phyloP scores from a whole-genome alignment of 495 filamentous ascomycete genomes.

The Lasiosphaeriaceae sp. region DNA sequence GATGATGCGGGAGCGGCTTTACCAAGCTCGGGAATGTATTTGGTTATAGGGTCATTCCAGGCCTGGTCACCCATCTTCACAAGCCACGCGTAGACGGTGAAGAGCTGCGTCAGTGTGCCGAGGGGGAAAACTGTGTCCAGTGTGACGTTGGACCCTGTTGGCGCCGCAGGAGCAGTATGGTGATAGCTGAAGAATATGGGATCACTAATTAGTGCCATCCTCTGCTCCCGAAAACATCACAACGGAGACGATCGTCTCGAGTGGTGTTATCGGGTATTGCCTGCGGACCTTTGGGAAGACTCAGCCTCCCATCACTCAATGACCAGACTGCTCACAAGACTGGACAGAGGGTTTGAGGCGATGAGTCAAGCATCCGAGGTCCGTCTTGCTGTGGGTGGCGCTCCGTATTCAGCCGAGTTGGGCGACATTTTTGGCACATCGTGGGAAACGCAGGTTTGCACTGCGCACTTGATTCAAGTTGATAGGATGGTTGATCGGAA shows the following conservation, averaged over 20 bases:
- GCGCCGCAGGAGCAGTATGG: conserved; percentile 2
- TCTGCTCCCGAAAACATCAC: conserved; percentile 6
- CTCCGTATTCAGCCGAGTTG: no score
- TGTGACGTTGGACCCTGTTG: not conserved
- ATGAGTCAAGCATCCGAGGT: no score
- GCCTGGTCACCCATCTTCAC: conserved; percentile 34
- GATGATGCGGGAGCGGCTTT: no score
- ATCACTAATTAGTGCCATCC: not conserved
- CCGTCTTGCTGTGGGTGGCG: no score
- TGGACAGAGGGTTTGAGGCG: no score
- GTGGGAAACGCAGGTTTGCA: no score
- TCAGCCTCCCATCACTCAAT: no score
- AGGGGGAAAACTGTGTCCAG: conserved; percentile 46
- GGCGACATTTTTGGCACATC: no score
- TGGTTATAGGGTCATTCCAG: conserved; percentile 43
- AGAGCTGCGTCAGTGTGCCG: conserved; percentile 50
- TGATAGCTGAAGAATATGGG: conserved; percentile 7
- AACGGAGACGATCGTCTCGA: conserved; percentile 8
- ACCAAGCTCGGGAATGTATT: conserved; percentile 45
- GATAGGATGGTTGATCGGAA: no score
- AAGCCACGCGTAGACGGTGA: conserved; percentile 39
- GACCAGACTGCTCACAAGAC: no score
- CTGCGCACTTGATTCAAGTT: no score
- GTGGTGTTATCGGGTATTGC: conserved; percentile 2
- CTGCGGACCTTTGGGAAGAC: no score